A percentile compares a stretch with the other conserved stretches of the same genome.
phyloP scores from a whole-genome alignment of 2,329 filamentous ascomycete species.

The Alternaria solani region DNA sequence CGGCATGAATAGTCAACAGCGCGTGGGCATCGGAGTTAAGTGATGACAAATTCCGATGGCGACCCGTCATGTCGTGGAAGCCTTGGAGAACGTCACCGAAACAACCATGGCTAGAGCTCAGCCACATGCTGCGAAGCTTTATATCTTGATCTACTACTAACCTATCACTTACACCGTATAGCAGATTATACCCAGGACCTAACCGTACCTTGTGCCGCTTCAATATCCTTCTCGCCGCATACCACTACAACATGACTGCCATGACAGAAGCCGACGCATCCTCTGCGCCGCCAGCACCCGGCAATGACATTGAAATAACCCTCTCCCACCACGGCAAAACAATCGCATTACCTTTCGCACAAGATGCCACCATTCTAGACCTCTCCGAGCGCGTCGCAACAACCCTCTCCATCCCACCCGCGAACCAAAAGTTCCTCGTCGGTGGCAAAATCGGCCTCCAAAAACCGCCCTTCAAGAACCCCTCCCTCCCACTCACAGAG shows the following conservation, averaged over 20 bases:
- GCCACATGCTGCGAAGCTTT: constrained; percentile 31
- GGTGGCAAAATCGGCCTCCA: constrained; percentile 71
- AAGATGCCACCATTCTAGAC: constrained; percentile 63
- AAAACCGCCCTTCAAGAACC: constrained; percentile 70
- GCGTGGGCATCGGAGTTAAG: constrained; percentile 6
- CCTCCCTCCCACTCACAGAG: constrained; percentile 58
- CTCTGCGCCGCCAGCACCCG: constrained; percentile 15
- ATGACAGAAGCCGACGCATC: constrained; percentile 26
- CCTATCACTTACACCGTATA: constrained; percentile 25
- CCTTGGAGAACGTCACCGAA: constrained; percentile 47
- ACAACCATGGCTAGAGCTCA: constrained; percentile 28
- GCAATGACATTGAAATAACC: constrained; percentile 51
- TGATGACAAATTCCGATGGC: constrained; percentile 49
- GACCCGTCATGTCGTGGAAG: constrained; percentile 39
- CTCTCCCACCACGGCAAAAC: constrained; percentile 64
- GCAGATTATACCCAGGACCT: neutral
- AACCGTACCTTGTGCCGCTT: neutral
- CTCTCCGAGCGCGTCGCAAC: constrained; percentile 67
- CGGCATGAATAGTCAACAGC: neutral
- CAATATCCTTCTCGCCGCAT: neutral
- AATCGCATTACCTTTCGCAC: constrained; percentile 58
- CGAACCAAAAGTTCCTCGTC: constrained; percentile 73
- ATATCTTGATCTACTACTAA: constrained; percentile 44
- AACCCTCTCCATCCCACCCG: constrained; percentile 65
- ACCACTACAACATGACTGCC: neutral